Base-by-base conservation (phyloP, 169 alveolate species). In the Eimeria tenella region DNA sequence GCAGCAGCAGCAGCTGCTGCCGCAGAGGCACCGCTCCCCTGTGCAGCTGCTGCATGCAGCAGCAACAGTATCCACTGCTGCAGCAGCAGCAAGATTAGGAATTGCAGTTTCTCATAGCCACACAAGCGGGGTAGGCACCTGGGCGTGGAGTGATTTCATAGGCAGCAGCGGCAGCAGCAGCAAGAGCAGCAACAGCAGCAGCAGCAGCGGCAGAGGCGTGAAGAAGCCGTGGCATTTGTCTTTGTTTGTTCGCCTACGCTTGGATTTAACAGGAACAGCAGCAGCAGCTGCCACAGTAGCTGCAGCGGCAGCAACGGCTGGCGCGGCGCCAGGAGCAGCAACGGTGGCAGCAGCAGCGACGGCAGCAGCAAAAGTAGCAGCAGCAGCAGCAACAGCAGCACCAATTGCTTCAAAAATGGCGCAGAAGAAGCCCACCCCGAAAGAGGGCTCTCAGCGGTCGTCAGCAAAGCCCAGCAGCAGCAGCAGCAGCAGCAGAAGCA, bases 391-490 rank as follows among this genome's bases (percentile, higher is more conserved):
- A 68, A 50, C 77, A 68, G 77, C 77, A 68, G 77, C 25, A 50
- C 21, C 68, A 58, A 17, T 17, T 13, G 19, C 68, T 13, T 10
- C 68, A n/a, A 50, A 49, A 50, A 79, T 79, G 88, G 88, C 62
- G 49, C 88, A 52, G 49, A 63, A 68, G 52, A 79, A 79, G 62
- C 52, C 88, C 23, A 7, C 42, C 17, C 65, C n/a, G 49, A 50
- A 68, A 49, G 88, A 79, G 19, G 6, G 70, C 70, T 68, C 88
- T 6, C 84, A 74, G 84, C 17, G 62, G 21, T 10, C 84, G 31
- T 25, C 84, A 49, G 42, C 88, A 50, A 79, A 50, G 88, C 70
- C 55, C 31, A 21, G 56, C 88, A 79, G 88, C 88, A 31, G 88
- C 88, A 21, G 49, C 84, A 68, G 77, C 49, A n/a, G 77, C 49